These are phyloP conservation scores for Closterium sp. DNA, from an alignment of 139 green algal species.

Conservation along the genomic window DNA sequence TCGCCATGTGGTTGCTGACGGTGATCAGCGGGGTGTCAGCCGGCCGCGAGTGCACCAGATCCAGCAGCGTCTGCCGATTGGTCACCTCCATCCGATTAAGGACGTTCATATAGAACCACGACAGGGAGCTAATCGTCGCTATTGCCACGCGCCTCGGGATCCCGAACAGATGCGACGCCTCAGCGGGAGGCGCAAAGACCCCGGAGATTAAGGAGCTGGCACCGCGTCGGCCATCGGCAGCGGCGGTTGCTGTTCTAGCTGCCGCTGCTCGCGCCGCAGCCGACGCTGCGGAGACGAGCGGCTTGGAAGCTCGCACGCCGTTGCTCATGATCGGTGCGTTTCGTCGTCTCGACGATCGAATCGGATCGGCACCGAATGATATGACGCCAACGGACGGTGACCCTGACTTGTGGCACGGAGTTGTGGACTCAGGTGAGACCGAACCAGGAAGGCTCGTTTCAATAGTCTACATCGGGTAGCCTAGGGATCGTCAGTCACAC, in stretches of 20 bases:
- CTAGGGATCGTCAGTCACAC: no score
- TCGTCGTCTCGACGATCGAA: not conserved
- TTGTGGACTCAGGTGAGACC: no score
- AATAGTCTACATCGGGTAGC: no score
- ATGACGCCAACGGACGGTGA: no score
- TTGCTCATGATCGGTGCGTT: not conserved
- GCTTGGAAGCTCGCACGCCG: not conserved
- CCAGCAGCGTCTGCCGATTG: slow-evolving; percentile 35
- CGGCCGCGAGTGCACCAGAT: slow-evolving; percentile 18
- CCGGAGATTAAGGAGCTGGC: not conserved
- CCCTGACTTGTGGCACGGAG: no score
- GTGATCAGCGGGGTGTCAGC: slow-evolving; percentile 39
- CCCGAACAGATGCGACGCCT: not conserved
- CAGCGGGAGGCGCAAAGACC: not conserved
- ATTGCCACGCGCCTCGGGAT: not conserved
- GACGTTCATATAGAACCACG: not conserved
- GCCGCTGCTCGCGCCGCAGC: not conserved
- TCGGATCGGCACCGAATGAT: no score
- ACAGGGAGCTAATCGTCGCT: not conserved
- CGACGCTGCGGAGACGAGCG: not conserved
- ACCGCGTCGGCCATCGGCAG: not conserved
- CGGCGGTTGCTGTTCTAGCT: no score
- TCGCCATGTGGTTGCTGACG: slow-evolving; percentile 51
- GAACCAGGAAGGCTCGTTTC: no score
- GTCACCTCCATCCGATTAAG: slow-evolving; percentile 11